Percentiles rank a stretch among this genome's conserved stretches.
phyloP scores from a whole-genome alignment of 441 rosid species.

The Sinapis alba region DNA sequence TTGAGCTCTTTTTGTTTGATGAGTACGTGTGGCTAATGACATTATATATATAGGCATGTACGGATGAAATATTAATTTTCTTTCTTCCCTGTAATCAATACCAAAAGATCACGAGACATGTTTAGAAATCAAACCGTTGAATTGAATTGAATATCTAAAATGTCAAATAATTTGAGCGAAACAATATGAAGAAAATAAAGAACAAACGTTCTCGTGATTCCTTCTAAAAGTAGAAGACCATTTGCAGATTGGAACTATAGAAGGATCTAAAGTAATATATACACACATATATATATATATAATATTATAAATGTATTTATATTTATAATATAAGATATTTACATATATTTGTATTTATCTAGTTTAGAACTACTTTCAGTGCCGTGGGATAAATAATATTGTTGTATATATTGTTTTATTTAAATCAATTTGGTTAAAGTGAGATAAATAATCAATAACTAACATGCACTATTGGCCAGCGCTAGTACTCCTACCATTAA shows the following conservation, averaged over 20 bases:
- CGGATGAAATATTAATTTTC: neutral
- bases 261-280: neutral
- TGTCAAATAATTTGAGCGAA: constrained; percentile 26
- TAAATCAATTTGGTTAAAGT: neutral
- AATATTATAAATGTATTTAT: no score
- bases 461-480: no score
- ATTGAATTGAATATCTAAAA: constrained; percentile 9
- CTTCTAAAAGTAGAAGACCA: constrained; percentile 15
- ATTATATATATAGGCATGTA: constrained; percentile 24
- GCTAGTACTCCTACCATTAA: no score
- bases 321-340: no score
- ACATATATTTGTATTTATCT: no score
- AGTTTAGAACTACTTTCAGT: no score
- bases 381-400: no score
- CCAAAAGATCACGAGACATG: constrained; percentile 31
- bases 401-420: no score
- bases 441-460: neutral
- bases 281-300: no score
- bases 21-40: constrained; percentile 31
- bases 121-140: constrained; percentile 21
- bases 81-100: neutral
- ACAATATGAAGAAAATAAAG: neutral
- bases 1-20: constrained; percentile 15
- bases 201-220: constrained; percentile 34
- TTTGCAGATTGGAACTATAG: neutral